Evolutionary conservation across 352 stramenopile species (phyloP), one percentile per base, ranked within the genome.

Genomic region (Pythium coloratum): DNA sequence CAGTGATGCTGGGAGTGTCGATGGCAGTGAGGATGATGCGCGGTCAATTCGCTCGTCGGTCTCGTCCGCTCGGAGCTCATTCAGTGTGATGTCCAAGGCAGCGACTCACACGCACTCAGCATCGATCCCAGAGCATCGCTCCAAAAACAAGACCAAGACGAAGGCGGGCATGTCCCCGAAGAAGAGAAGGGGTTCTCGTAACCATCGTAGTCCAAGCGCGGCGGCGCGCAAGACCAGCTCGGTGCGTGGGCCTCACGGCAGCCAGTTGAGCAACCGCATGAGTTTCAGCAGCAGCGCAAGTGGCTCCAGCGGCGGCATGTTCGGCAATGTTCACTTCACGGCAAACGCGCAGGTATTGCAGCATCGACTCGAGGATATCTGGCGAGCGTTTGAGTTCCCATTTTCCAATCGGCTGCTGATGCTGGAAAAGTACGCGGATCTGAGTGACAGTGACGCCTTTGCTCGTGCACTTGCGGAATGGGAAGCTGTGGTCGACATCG

Each of bases 391-490:
- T 32, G 81, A 87, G 42, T 87, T 92, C 28, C 81, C 84, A 2
- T 92, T 86, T 46, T 86, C 78, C 3, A 67, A 75, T 46, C 84
- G 84, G 47, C 62, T 92, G 26, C 38, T 72, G 10, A 92, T 92
- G 84, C 69, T 89, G 24, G 81, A 90, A 46, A 85, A 85, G 26
- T 76, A 87, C 30, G 83, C 82, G 4, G 76, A 76, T 5, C n/a
- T 81, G 18, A 70, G 82, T 49, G 79, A 88, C 28, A 66, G 77
- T 0, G 77, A 86, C 12, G 67, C 67, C 0, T 75, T 92, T 24
- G 50, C 78, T 16, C 69, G 56, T 0, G 80, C 70, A 6, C 55
- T 92, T 5, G 55, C 59, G 2, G 67, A 78, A 30, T 92, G 81
- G 84, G 84, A 90, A 61, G 26, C 47, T 5, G 73, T 59, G 0